Conservation (phyloP, 2,329 filamentous ascomycete species). For the Chalara sp. region DNA sequence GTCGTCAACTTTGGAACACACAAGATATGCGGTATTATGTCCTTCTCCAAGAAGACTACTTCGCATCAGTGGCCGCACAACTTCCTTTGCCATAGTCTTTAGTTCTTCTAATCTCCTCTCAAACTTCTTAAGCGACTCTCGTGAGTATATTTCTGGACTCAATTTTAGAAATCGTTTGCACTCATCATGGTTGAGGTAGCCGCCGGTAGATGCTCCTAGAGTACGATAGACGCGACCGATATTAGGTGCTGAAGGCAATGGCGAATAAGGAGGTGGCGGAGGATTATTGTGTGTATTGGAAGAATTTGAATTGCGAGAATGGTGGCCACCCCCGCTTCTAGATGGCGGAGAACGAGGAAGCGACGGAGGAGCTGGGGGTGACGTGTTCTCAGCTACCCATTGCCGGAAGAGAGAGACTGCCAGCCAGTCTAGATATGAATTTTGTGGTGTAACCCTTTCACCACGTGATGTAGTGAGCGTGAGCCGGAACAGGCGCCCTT, state of each 20-base stretch:
- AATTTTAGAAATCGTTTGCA: slow-evolving; percentile 86
- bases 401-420: slow-evolving; percentile 82
- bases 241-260: slow-evolving; percentile 32
- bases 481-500: slow-evolving; percentile 75
- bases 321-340: slow-evolving; percentile 13
- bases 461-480: slow-evolving; percentile 72
- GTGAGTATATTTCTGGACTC: slow-evolving; percentile 72
- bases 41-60: slow-evolving; percentile 76
- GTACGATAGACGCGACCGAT: slow-evolving; percentile 71
- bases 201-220: slow-evolving; percentile 54
- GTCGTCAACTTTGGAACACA: slow-evolving; percentile 55
- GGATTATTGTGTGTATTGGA: slow-evolving; percentile 10
- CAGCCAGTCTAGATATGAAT: slow-evolving; percentile 83
- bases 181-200: slow-evolving; percentile 77
- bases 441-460: slow-evolving; percentile 73
- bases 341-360: slow-evolving; percentile 27
- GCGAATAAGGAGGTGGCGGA: slow-evolving; percentile 25
- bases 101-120: slow-evolving; percentile 85
- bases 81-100: slow-evolving; percentile 74
- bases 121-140: slow-evolving; percentile 80
- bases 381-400: slow-evolving; percentile 88
- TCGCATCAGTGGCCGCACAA: slow-evolving; percentile 79
- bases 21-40: slow-evolving; percentile 52
- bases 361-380: slow-evolving; percentile 53
- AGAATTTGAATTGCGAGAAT: slow-evolving; percentile 13